Evolutionary conservation across 2,329 filamentous ascomycete genomes (phyloP).

Genomic region (Fusarium concolor): DNA sequence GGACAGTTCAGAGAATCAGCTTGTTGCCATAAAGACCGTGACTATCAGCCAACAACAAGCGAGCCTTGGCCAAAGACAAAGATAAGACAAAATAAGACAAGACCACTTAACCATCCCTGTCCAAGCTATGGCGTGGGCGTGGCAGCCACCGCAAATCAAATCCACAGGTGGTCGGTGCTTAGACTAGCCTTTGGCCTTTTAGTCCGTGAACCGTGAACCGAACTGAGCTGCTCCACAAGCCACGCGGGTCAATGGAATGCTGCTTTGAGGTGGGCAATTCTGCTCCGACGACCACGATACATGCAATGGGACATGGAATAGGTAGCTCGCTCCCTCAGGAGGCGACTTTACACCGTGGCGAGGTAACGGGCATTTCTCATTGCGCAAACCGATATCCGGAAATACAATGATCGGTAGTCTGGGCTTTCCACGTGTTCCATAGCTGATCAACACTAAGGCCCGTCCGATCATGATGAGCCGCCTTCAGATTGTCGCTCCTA

Average conservation of each 20-base stretch:
- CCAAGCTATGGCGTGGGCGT: conserved; percentile 20
- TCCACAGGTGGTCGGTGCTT: conserved; percentile 24
- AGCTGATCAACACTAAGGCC: not conserved
- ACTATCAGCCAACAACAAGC: not conserved
- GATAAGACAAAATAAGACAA: conserved; percentile 8
- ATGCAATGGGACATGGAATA: not conserved
- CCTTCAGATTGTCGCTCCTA: not conserved
- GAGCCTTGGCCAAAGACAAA: not conserved
- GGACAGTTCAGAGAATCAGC: conserved; percentile 31
- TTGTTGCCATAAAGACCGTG: conserved; percentile 1
- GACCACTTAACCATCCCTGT: conserved; percentile 16
- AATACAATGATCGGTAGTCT: conserved; percentile 27
- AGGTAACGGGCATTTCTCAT: conserved; percentile 24
- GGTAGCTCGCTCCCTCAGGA: conserved; percentile 17
- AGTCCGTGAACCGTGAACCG: conserved; percentile 5
- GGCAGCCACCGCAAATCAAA: conserved; percentile 34
- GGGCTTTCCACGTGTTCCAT: conserved; percentile 21
- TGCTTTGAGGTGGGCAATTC: conserved; percentile 8
- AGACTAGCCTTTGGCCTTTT: conserved; percentile 22
- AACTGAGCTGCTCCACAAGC: conserved; percentile 44
- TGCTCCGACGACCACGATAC: not conserved
- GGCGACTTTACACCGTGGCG: conserved; percentile 18
- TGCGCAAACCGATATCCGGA: not conserved
- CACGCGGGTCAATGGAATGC: conserved; percentile 47
- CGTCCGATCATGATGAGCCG: conserved; percentile 10